Percentiles rank a stretch among this genome's conserved stretches.
These are phyloP conservation scores for Phellopilus nigrolimitatus DNA, from an alignment of 1,284 basidiomycete genomes.

Conservation along the genomic window DNA sequence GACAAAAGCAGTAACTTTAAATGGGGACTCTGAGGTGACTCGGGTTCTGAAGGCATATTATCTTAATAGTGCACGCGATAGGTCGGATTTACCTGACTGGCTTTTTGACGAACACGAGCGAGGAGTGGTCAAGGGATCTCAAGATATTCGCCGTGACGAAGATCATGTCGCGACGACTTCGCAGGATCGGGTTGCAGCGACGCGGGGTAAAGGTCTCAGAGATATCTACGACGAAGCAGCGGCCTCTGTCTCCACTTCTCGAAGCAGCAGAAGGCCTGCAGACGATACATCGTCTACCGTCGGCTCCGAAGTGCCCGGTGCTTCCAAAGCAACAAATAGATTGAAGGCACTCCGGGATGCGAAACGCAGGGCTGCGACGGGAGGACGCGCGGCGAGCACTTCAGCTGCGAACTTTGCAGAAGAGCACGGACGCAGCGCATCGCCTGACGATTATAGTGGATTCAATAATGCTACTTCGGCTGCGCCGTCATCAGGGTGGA, in stretches of 20 bases:
- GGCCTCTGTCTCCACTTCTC: background rate
- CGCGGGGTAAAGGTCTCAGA: too few species aligned
- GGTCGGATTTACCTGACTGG: constrained; percentile 61
- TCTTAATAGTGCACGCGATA: constrained; percentile 51
- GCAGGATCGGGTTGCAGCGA: background rate
- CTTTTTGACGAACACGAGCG: constrained; percentile 58
- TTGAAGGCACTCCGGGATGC: constrained; percentile 51
- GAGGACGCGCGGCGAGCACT: background rate
- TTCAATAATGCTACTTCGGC: background rate
- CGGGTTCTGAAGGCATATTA: constrained; percentile 67
- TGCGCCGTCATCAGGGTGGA: background rate
- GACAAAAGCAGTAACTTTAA: background rate
- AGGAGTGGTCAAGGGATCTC: constrained; percentile 24
- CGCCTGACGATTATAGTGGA: constrained; percentile 2
- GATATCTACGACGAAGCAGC: constrained; percentile 1
- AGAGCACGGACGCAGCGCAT: background rate
- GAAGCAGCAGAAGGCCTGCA: background rate
- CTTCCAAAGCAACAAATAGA: constrained; percentile 43
- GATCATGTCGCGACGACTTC: constrained; percentile 14
- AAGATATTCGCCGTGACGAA: constrained; percentile 24
- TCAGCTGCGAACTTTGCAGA: background rate
- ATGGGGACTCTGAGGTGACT: constrained; percentile 52
- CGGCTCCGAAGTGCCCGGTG: constrained; percentile 22
- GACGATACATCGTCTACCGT: constrained; percentile 11
- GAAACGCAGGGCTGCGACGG: constrained; percentile 36